phyloP scores from a whole-genome alignment of 768 basidiomycete species.

The Crucibulum laeve region DNA sequence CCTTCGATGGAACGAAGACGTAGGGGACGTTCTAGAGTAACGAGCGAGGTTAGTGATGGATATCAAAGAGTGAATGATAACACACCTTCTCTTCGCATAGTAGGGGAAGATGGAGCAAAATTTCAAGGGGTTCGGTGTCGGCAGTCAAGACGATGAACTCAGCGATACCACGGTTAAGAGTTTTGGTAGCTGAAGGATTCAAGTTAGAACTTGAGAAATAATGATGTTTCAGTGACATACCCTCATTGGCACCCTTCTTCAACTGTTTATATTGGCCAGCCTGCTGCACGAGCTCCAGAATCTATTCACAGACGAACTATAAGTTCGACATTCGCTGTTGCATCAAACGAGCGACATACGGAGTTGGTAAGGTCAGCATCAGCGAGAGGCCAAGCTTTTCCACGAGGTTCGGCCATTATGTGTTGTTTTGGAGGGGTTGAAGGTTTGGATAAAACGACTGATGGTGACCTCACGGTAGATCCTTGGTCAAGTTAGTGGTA shows the following conservation, averaged over 20 bases:
- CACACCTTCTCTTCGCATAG: slow-evolving; percentile 96
- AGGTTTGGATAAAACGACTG: slow-evolving; percentile 5
- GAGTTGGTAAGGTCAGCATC: slow-evolving; percentile 86
- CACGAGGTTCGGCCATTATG: slow-evolving; percentile 62
- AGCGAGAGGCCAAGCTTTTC: slow-evolving; percentile 89
- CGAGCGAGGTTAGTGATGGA: slow-evolving; percentile 5
- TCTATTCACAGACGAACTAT: slow-evolving; percentile 41
- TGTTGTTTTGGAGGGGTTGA: slow-evolving; percentile 7
- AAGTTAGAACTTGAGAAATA: slow-evolving; percentile 7
- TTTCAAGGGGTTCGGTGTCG: slow-evolving; percentile 97
- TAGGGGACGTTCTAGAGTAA: slow-evolving; percentile 83
- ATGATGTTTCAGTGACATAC: slow-evolving; percentile 32
- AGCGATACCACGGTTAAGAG: slow-evolving; percentile 94
- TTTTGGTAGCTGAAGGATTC: slow-evolving; percentile 77
- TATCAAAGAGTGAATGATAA: background rate
- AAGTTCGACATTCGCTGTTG: background rate
- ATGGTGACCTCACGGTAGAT: slow-evolving; percentile 82
- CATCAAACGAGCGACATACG: slow-evolving; percentile 36
- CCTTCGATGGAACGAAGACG: slow-evolving; percentile 92
- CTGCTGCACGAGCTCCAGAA: slow-evolving; percentile 93
- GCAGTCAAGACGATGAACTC: slow-evolving; percentile 97
- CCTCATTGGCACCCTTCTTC: slow-evolving; percentile 99
- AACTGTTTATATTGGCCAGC: slow-evolving; percentile 97
- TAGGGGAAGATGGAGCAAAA: slow-evolving; percentile 93
- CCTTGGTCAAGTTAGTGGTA: slow-evolving; percentile 63